Base-by-base conservation (phyloP, 2,329 filamentous ascomycete genomes). In the Leptographium flavum region DNA sequence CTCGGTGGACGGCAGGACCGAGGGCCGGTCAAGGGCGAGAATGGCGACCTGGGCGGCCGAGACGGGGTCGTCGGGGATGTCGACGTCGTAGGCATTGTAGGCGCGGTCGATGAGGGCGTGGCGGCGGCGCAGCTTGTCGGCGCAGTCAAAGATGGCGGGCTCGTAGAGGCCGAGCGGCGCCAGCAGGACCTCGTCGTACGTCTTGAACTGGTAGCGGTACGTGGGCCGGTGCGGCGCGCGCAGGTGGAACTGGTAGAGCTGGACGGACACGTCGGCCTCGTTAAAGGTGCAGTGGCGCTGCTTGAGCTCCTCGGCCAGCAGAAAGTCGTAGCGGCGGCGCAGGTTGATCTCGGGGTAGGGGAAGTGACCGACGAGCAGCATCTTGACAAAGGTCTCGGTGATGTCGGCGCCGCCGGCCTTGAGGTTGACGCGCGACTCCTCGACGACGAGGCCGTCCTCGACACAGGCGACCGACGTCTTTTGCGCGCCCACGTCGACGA, bases 401-500 rank as follows among this genome's bases (percentile, higher is more conserved):
- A 96, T 83, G 61, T 98, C 92, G 55, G 75, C 80, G 1, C 92
- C 92, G 42, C 92, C 92, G 56, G 83, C 94, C 61, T 98, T 96
- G 52, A 98, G 67, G 60, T 96, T 96, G 58, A 98, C 77, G 15
- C 92, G 79, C 15, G 92, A 98, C 58, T 95, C 90, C 52, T 96
- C 92, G 23, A 94, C 75, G 57, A 86, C 87, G 63, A 98, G 83
- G 2, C 92, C 92, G 60, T 98, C 92, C 56, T 98, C 92, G 11
- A 98, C 88, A 54, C 92, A 98, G 50, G 88, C 90, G 28, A 98
- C 83, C 0, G 92, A 94, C 1, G 92, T 96, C 71, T 98, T 98
- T 59, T 96, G 87, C 1, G 92, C 90, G 13, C 92, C 92, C 46
- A 98, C 83, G 59, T 98, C 92, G 11, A 98, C 87, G 46, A 98